Percentiles rank a stretch among this genome's conserved stretches.
These are phyloP conservation scores for Aspergillus eucalypticola DNA, from an alignment of 2,329 filamentous ascomycete genomes.

Conservation along the genomic window DNA sequence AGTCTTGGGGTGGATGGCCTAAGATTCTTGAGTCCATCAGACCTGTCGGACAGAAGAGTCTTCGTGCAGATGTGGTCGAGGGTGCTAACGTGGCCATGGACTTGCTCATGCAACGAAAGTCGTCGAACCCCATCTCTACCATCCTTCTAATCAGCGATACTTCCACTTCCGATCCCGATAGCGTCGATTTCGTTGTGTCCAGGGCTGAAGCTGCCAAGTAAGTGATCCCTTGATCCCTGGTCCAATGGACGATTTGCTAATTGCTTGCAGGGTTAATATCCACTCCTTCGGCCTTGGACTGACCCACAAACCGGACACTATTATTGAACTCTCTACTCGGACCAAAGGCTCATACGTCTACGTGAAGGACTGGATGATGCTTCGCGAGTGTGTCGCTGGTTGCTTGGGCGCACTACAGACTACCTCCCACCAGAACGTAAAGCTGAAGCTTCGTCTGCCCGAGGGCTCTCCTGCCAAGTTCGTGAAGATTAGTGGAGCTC, in stretches of 20 bases:
- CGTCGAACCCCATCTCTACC: constrained; percentile 90
- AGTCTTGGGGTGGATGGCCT: constrained; percentile 88
- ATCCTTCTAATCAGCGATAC: constrained; percentile 98
- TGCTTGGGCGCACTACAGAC: constrained; percentile 90
- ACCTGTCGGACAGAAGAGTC: constrained; percentile 93
- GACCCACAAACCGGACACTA: constrained; percentile 97
- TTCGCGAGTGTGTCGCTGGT: constrained; percentile 91
- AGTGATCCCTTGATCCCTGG: constrained; percentile 38
- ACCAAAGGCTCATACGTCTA: constrained; percentile 98
- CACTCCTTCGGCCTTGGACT: constrained; percentile 95
- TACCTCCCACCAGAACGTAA: constrained; percentile 96
- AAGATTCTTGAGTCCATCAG: constrained; percentile 84
- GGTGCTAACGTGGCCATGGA: constrained; percentile 99
- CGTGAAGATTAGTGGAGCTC: constrained; percentile 93
- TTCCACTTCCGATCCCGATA: constrained; percentile 88
- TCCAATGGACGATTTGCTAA: constrained; percentile 23
- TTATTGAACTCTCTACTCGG: constrained; percentile 93
- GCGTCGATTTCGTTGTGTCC: constrained; percentile 96
- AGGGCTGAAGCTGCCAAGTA: constrained; percentile 95
- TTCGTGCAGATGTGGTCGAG: constrained; percentile 94
- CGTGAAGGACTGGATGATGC: constrained; percentile 99
- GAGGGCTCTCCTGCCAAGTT: constrained; percentile 98
- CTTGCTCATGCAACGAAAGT: constrained; percentile 94
- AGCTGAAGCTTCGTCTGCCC: constrained; percentile 87
- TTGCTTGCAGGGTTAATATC: constrained; percentile 71